Evolutionary conservation across 2,329 filamentous ascomycete species (phyloP), one percentile per base, ranked within the genome.

Genomic region (Niveomyces coronatus): DNA sequence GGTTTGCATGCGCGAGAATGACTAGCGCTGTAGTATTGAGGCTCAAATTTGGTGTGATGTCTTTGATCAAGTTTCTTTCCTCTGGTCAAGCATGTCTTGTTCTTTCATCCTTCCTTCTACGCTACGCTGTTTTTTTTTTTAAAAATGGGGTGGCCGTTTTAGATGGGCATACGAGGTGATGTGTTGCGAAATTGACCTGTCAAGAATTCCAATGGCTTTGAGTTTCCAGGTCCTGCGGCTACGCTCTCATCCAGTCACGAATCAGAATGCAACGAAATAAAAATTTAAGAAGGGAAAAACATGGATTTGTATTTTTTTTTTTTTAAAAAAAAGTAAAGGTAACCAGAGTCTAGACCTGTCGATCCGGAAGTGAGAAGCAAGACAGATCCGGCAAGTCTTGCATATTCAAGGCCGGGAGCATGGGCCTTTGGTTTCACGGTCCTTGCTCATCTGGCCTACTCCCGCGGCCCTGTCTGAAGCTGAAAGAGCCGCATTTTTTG

Each of bases 111-210:
- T n/a, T n/a, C n/a, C n/a, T n/a, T n/a, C n/a, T n/a, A n/a, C n/a
- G n/a, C n/a, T n/a, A n/a, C n/a, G n/a, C n/a, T n/a, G n/a, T 36
- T 37, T 31, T 19, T 11, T 9, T 28, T 26, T 35, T 31, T 20
- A 26, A 40, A 31, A 31, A 20, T 31, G 32, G 27, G n/a, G n/a
- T n/a, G n/a, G 33, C 33, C 28, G 33, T 40, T 33, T 40, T 60
- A 61, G 57, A 62, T 60, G 53, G 61, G 64, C 59, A 63, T 62
- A 53, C 43, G 11, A 45, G 62, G 61, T 57, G 59, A 52, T 60
- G 60, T 60, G 59, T 24, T 49, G n/a, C n/a, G n/a, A n/a, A 57
- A 58, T 48, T 51, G 47, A 52, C 45, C 46, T 47, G 45, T 49
- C 50, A 50, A 40, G 49, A n/a, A n/a, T n/a, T 49, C 44, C 29